phyloP scores from a whole-genome alignment of 129 eudicot species.

The Artemisia tridentata region DNA sequence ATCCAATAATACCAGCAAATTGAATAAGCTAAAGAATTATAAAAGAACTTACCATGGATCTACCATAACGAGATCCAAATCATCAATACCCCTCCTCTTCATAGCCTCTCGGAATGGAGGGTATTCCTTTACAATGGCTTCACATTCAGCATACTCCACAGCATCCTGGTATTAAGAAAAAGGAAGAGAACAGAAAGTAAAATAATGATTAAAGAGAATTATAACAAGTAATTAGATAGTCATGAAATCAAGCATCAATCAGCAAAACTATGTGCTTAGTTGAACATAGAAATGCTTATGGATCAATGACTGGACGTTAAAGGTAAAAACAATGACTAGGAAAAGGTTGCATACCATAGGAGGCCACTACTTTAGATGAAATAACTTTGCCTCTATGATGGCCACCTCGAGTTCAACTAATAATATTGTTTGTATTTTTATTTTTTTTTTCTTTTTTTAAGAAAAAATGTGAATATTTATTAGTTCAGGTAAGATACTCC shows the following conservation, averaged over 20 bases:
- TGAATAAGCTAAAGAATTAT: neutral
- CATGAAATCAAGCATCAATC: too few relatives aligned
- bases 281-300: constrained; percentile 1
- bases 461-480: too few relatives aligned
- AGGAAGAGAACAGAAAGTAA: neutral
- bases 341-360: constrained; percentile 52
- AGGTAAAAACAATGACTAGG: neutral
- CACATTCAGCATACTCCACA: constrained; percentile 97
- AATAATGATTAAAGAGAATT: too few relatives aligned
- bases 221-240: too few relatives aligned
- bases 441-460: too few relatives aligned
- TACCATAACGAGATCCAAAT: constrained; percentile 80
- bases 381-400: constrained; percentile 71
- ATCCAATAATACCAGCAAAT: neutral
- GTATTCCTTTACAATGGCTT: constrained; percentile 68
- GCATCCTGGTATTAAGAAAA: constrained; percentile 59
- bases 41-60: constrained; percentile 56
- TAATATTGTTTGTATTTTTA: too few relatives aligned
- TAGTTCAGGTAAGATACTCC: too few relatives aligned
- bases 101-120: constrained; percentile 73
- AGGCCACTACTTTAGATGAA: constrained; percentile 59
- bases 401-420: constrained; percentile 66
- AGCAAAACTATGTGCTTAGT: neutral
- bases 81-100: constrained; percentile 76
- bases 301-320: neutral